phyloP scores from a whole-genome alignment of 73 alveolate species.

The Uronychia setigera region DNA sequence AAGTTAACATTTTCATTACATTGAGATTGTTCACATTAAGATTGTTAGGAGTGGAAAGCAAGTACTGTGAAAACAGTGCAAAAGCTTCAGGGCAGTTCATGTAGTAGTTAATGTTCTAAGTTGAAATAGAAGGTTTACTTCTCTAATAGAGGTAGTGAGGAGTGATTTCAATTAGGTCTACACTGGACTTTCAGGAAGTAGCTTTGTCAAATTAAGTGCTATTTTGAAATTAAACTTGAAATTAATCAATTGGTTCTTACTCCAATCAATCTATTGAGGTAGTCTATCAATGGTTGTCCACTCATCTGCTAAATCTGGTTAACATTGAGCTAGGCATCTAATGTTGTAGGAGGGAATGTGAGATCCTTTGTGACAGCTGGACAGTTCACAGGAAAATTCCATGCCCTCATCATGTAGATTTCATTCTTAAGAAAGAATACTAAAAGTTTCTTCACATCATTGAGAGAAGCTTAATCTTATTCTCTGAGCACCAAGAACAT shows the following conservation, averaged over 20 bases:
- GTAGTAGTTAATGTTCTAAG: not conserved
- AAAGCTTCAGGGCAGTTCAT: not conserved
- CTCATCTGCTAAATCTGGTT: not conserved
- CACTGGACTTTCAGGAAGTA: not conserved
- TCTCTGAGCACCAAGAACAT: not conserved
- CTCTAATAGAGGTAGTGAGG: not conserved
- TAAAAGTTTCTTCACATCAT: not conserved
- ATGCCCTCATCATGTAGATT: not conserved
- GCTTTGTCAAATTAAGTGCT: not conserved
- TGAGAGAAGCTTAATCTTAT: not conserved
- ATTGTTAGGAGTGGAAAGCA: not conserved
- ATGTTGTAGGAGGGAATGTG: not conserved
- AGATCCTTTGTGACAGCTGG: not conserved
- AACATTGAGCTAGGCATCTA: not conserved
- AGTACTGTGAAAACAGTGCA: not conserved
- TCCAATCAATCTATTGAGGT: no score
- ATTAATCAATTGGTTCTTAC: not conserved
- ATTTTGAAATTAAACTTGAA: not conserved
- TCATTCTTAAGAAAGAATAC: not conserved
- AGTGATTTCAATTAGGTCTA: not conserved
- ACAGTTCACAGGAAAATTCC: not conserved
- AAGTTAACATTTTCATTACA: not conserved
- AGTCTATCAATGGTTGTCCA: no score
- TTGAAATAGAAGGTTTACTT: not conserved
- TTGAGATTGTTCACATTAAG: not conserved